These are phyloP conservation scores for Ophiosphaerella herpotricha DNA, from an alignment of 2,329 filamentous ascomycete species.

Conservation along the genomic window DNA sequence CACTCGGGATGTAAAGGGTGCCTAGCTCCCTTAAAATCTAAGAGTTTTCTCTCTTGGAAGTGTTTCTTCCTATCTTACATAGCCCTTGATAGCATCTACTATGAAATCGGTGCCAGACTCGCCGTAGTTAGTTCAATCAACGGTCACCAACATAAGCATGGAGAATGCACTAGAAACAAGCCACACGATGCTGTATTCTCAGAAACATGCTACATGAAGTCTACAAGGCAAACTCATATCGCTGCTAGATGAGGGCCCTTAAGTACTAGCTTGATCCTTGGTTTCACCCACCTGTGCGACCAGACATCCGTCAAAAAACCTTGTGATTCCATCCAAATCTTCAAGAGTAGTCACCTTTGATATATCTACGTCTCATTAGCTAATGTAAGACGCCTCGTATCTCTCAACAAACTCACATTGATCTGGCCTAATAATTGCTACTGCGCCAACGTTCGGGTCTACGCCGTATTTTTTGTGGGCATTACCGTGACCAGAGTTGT, in stretches of 20 bases:
- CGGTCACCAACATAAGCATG: too few species aligned
- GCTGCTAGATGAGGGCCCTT: not conserved
- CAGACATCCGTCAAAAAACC: conserved; percentile 30
- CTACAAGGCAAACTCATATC: conserved; percentile 6
- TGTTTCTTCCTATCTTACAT: too few species aligned
- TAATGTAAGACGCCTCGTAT: not conserved
- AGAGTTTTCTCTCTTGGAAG: too few species aligned
- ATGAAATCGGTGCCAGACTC: too few species aligned
- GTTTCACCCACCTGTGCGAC: not conserved
- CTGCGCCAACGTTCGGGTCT: conserved; percentile 35
- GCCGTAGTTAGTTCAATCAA: too few species aligned
- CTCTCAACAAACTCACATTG: conserved; percentile 43
- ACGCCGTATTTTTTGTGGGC: conserved; percentile 63
- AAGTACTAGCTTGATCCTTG: not conserved
- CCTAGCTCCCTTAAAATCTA: too few species aligned
- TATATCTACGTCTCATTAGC: conserved; percentile 29
- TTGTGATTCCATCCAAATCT: conserved; percentile 21
- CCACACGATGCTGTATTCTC: too few species aligned
- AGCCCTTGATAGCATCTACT: too few species aligned
- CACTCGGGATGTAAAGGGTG: too few species aligned
- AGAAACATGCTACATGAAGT: conserved; percentile 14
- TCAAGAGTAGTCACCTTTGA: conserved; percentile 31
- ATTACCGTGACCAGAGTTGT: conserved; percentile 61
- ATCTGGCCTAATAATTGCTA: conserved; percentile 64
- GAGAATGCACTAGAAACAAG: too few species aligned